Percentiles rank a stretch among this genome's conserved stretches.
phyloP scores from a whole-genome alignment of 768 basidiomycete genomes.

The Clitopilus passeckerianus region DNA sequence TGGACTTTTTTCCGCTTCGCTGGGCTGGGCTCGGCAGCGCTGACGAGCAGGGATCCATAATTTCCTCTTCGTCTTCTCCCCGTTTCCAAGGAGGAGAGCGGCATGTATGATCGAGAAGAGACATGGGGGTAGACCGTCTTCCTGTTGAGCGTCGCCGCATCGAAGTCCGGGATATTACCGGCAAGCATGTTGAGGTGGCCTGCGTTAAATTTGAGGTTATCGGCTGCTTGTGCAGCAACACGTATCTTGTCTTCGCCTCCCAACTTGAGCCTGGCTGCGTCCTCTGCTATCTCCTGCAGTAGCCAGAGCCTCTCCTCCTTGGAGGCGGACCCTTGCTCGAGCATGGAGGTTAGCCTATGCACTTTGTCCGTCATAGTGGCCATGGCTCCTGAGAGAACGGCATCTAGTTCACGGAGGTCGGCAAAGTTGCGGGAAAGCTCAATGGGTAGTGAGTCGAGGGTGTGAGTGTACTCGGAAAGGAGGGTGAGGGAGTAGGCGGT shows the following conservation, averaged over 20 bases:
- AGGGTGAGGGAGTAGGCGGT: constrained; percentile 62
- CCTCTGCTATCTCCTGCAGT: constrained; percentile 90
- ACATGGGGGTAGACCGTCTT: constrained; percentile 76
- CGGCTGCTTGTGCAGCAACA: constrained; percentile 87
- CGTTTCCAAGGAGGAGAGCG: constrained; percentile 55
- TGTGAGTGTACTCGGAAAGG: constrained; percentile 83
- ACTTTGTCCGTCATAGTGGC: constrained; percentile 78
- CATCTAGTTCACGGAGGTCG: constrained; percentile 97
- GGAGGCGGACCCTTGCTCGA: constrained; percentile 54
- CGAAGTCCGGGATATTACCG: constrained; percentile 59
- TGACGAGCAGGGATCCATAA: constrained; percentile 49
- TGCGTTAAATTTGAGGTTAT: constrained; percentile 70
- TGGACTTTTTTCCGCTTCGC: constrained; percentile 55
- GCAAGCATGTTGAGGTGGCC: constrained; percentile 59
- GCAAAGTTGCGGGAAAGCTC: constrained; percentile 93
- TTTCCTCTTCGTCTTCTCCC: constrained; percentile 57
- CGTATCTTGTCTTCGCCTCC: constrained; percentile 98
- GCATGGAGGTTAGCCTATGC: constrained; percentile 65
- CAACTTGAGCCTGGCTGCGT: constrained; percentile 84
- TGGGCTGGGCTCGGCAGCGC: constrained; percentile 56
- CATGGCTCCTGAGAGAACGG: constrained; percentile 90
- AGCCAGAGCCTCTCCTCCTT: constrained; percentile 81
- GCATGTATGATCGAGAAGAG: constrained; percentile 61
- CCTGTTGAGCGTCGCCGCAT: constrained; percentile 49
- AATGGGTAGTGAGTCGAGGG: constrained; percentile 88